These are phyloP conservation scores for Penicillium lagena DNA, from an alignment of 495 filamentous ascomycete species.

Conservation along the genomic window DNA sequence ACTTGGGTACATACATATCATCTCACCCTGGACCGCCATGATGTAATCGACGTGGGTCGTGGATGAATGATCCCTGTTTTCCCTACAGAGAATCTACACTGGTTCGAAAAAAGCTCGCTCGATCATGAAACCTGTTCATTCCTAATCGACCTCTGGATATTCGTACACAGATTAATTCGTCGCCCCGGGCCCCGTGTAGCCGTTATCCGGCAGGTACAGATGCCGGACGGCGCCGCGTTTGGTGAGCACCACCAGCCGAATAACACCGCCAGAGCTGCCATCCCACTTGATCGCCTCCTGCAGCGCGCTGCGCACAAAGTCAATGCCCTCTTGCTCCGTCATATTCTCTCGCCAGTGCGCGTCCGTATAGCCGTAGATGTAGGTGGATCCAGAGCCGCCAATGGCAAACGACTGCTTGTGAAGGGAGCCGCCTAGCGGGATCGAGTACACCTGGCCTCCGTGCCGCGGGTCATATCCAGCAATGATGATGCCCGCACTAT, in stretches of 20 bases:
- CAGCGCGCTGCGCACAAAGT: conserved; percentile 85
- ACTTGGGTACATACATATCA: too few relatives aligned
- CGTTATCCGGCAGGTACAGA: conserved; percentile 82
- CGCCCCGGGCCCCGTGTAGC: conserved; percentile 60
- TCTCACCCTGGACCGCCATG: neutral
- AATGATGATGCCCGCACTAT: conserved; percentile 92
- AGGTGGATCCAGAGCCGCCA: conserved; percentile 94
- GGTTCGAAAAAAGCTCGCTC: neutral
- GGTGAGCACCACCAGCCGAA: conserved; percentile 94
- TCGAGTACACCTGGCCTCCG: conserved; percentile 94
- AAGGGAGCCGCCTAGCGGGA: conserved; percentile 91
- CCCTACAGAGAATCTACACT: neutral
- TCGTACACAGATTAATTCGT: conserved; percentile 34
- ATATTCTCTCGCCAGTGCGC: conserved; percentile 93
- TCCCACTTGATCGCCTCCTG: conserved; percentile 98
- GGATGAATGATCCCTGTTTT: neutral
- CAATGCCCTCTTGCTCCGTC: conserved; percentile 86
- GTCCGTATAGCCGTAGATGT: conserved; percentile 99
- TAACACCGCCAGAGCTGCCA: conserved; percentile 95
- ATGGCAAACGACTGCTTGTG: conserved; percentile 97
- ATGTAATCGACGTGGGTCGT: conserved; percentile 2
- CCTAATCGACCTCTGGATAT: conserved; percentile 15
- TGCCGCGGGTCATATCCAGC: conserved; percentile 91
- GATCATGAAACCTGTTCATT: conserved; percentile 12
- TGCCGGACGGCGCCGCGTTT: conserved; percentile 79